Percentiles rank a stretch among this genome's conserved stretches.
Conservation (phyloP, 805 yeast genomes). For the Kuraishia hungarica region DNA sequence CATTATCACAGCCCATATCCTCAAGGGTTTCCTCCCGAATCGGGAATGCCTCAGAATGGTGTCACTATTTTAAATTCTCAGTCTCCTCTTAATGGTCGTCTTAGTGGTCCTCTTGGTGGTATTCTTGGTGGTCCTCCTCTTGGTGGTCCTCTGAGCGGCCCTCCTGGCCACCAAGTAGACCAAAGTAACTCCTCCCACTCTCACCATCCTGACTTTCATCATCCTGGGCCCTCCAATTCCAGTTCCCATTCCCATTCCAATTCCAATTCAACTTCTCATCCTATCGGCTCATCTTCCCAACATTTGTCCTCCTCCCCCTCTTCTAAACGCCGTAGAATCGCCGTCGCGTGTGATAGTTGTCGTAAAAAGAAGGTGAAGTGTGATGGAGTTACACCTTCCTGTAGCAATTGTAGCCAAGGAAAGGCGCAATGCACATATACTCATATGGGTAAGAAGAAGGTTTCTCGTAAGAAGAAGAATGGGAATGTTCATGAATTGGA, state of each 20-base stretch:
- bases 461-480: not conserved
- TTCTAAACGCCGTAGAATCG: conserved; percentile 24
- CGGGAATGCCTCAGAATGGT: not conserved
- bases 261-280: too few relatives aligned
- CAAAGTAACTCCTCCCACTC: too few relatives aligned
- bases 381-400: conserved; percentile 35
- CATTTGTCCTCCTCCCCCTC: not conserved
- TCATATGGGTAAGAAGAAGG: conserved; percentile 22
- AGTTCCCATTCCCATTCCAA: too few relatives aligned
- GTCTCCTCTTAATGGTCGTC: not conserved
- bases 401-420: conserved; percentile 30
- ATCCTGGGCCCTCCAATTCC: not conserved
- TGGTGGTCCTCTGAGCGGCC: too few relatives aligned
- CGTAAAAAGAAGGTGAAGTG: conserved; percentile 41
- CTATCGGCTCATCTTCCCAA: too few relatives aligned
- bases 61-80: not conserved
- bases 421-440: conserved; percentile 26
- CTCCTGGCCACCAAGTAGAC: too few relatives aligned
- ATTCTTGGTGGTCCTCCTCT: too few relatives aligned
- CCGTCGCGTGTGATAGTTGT: conserved; percentile 43
- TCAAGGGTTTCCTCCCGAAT: not conserved
- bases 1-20: too few relatives aligned
- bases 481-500: conserved; percentile 12
- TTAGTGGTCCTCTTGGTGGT: too few relatives aligned
- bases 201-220: too few relatives aligned